Conservation (phyloP, 2,329 filamentous ascomycete genomes). For the Torrubiella hemipterigena region DNA sequence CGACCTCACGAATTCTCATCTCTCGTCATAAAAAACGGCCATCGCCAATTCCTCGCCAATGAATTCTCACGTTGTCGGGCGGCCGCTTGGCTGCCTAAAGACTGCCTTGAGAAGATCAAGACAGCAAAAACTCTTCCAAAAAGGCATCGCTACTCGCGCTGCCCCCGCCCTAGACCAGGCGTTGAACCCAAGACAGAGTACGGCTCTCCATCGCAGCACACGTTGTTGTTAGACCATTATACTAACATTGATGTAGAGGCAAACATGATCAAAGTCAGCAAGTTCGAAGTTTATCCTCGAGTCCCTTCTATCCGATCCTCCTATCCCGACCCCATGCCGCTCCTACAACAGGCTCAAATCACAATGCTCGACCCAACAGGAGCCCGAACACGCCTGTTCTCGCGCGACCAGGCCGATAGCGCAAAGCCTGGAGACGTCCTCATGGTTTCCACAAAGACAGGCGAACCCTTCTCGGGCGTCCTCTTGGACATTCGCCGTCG, state of each 20-base stretch:
- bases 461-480: constrained; percentile 83
- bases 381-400: constrained; percentile 71
- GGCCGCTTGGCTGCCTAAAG: constrained; percentile 63
- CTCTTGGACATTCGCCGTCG: constrained; percentile 76
- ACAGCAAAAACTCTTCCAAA: constrained; percentile 29
- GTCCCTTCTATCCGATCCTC: constrained; percentile 40
- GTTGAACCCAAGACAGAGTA: constrained; percentile 23
- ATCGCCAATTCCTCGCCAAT: constrained; percentile 23
- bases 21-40: too few species aligned
- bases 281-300: constrained; percentile 43
- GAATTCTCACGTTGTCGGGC: constrained; percentile 50
- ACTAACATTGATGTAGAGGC: constrained; percentile 15
- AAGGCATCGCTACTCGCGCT: constrained; percentile 35
- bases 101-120: constrained; percentile 46
- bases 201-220: constrained; percentile 6
- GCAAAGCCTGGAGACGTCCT: constrained; percentile 83
- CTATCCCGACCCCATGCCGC: constrained; percentile 55
- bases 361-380: constrained; percentile 71
- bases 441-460: constrained; percentile 68
- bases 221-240: background rate
- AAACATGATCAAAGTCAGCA: constrained; percentile 21
- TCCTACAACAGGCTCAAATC: constrained; percentile 59
- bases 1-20: too few species aligned
- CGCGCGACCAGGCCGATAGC: constrained; percentile 61
- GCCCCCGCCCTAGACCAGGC: constrained; percentile 13